These are phyloP conservation scores for Flaveria sonorensis DNA, from an alignment of 129 eudicot genomes.

Conservation along the genomic window DNA sequence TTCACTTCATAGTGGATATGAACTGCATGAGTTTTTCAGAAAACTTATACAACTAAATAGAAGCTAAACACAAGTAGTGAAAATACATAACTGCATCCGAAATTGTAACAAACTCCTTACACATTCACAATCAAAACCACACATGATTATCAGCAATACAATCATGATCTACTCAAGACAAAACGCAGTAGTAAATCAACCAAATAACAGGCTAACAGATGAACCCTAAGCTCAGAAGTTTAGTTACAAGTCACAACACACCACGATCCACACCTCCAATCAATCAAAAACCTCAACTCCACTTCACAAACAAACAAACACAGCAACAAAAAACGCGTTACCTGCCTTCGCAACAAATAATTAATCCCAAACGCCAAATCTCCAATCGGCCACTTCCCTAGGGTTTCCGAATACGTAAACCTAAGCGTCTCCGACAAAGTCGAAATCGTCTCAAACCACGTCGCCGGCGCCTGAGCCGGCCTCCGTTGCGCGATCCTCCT, in stretches of 20 bases:
- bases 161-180: constrained; percentile 10
- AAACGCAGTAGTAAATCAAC: not conserved
- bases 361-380: constrained; percentile 97
- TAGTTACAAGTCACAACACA: too few species aligned
- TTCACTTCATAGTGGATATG: constrained; percentile 14
- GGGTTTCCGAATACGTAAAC: constrained; percentile 90
- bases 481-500: constrained; percentile 69
- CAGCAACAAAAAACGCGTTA: constrained; percentile 20
- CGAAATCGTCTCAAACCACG: constrained; percentile 87
- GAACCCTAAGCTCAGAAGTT: too few species aligned
- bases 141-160: not conserved
- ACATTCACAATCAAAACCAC: constrained; percentile 3
- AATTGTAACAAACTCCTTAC: not conserved
- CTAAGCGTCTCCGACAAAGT: constrained; percentile 88
- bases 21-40: not conserved
- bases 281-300: not conserved
- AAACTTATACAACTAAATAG: not conserved
- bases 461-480: constrained; percentile 98
- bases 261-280: constrained; percentile 11
- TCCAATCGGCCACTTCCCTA: constrained; percentile 98
- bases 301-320: not conserved
- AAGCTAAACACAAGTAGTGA: not conserved
- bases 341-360: constrained; percentile 91
- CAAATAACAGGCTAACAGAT: constrained; percentile 2
- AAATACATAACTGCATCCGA: not conserved